Percentiles rank a stretch among this genome's conserved stretches.
These are phyloP conservation scores for Vaccinium vitisidaea DNA, from an alignment of 148 eudicot genomes.

Conservation along the genomic window DNA sequence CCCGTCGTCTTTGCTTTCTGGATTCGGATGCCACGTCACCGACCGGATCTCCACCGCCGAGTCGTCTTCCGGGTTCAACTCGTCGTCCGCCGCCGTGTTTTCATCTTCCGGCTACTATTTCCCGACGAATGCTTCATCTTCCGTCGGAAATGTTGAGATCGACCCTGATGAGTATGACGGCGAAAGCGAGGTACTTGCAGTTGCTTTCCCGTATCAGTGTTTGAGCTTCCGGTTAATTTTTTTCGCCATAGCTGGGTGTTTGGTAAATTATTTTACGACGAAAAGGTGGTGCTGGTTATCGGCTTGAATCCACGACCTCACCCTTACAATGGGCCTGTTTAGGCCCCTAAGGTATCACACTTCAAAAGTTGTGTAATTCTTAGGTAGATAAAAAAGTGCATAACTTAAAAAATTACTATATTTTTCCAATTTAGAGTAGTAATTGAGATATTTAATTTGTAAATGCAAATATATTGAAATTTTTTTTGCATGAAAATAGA, in stretches of 20 bases:
- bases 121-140: conserved; percentile 27
- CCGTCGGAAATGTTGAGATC: conserved; percentile 34
- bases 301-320: no score
- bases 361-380: no score
- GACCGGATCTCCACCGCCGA: conserved; percentile 33
- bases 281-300: no score
- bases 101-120: conserved; percentile 17
- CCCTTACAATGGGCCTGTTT: no score
- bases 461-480: no score
- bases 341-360: no score
- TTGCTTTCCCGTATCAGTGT: neutral
- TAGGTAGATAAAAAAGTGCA: no score
- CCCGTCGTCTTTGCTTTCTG: conserved; percentile 22
- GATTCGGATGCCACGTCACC: conserved; percentile 7
- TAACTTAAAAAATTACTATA: no score
- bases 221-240: neutral
- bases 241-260: neutral
- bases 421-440: neutral
- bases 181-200: conserved; percentile 64
- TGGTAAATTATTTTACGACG: no score
- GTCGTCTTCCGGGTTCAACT: conserved; percentile 16
- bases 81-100: conserved; percentile 24
- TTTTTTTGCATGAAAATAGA: neutral
- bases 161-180: conserved; percentile 61
- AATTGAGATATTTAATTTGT: neutral